Base-by-base conservation (phyloP, 129 eudicot species). In the Cynara cardunculus region DNA sequence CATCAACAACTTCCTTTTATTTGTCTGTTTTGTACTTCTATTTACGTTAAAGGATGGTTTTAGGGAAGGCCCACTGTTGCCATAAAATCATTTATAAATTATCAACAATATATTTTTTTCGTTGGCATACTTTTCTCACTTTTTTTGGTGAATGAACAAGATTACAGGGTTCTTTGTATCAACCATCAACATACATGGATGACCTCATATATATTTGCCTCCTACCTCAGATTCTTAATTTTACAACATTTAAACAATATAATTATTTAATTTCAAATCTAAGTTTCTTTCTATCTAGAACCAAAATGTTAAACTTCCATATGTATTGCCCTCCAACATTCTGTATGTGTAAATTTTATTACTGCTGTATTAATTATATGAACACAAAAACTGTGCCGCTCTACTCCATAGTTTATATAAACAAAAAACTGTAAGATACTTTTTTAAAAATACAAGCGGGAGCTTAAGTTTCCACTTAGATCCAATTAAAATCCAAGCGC, bases 201-300 rank as follows among this genome's bases (percentile, higher is more conserved):
- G 66, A 49, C 67, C 62, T 67, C 76, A 78, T 69, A 78, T n/a
- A 61, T n/a, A n/a, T 61, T 61, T 61, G 12, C 68, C 68, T 61
- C 21, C n/a, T n/a, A n/a, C 25, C 1, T 61, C 68, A 25, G 26
- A 27, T 69, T 78, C 74, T 78, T 78, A 16, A 2, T 53, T 26
- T 44, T 21, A 69, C 82, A 49, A 32, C 5, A 14, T 44, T 78
- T 28, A 69, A 69, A 69, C 9, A 19, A 12, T 69, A 69, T 31
- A 69, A 19, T 49, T 16, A 37, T 27, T 34, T 34, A 77, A 8
- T 25, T 76, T 65, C 30, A 65, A 77, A 21, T 24, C 39, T 37
- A 24, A 16, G 16, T 19, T 65, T 14, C 32, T 22, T 35, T 35
- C 41, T 68, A 78, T 78, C 44, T 26, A 4, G 64, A 37, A 68